Percentiles rank a stretch among this genome's conserved stretches.
Conservation (phyloP, 805 yeast species). For the Vanderwaltozyma tropicalis region DNA sequence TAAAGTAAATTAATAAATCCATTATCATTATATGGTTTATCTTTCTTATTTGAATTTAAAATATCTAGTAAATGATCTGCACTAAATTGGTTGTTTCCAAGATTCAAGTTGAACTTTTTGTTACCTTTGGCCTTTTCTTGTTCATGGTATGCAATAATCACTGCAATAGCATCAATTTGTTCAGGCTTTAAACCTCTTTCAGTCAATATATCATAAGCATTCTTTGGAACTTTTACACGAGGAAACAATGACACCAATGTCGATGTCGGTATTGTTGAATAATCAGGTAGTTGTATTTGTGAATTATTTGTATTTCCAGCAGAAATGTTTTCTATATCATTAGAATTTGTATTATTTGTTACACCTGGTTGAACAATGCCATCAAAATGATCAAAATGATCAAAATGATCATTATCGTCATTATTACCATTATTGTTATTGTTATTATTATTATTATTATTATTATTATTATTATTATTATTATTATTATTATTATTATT, state of each 20-base stretch:
- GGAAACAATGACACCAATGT: conserved; percentile 40
- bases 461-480: conserved; percentile 7
- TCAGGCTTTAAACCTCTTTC: conserved; percentile 58
- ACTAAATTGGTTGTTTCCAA: not conserved
- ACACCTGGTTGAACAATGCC: too few species aligned
- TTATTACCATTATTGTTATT: not conserved
- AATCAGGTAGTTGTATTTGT: conserved; percentile 23
- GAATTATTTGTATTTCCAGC: conserved; percentile 3
- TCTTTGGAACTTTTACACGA: conserved; percentile 59
- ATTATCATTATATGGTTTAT: not conserved
- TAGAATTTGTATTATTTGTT: too few species aligned
- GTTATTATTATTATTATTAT: not conserved
- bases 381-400: too few species aligned
- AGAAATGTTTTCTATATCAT: not conserved
- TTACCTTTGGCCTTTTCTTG: conserved; percentile 15
- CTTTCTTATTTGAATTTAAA: not conserved
- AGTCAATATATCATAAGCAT: conserved; percentile 52
- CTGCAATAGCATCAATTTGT: conserved; percentile 65
- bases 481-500: conserved; percentile 4
- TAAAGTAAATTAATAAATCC: not conserved
- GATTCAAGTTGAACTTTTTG: not conserved
- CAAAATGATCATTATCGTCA: too few species aligned
- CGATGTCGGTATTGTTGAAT: conserved; percentile 24
- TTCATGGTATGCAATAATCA: conserved; percentile 64
- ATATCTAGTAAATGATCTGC: conserved; percentile 1